Evolutionary conservation across 371 early-diverging fungal genomes (phyloP), one percentile per base, ranked within the genome.

Genomic region (Smittium mucronatum): DNA sequence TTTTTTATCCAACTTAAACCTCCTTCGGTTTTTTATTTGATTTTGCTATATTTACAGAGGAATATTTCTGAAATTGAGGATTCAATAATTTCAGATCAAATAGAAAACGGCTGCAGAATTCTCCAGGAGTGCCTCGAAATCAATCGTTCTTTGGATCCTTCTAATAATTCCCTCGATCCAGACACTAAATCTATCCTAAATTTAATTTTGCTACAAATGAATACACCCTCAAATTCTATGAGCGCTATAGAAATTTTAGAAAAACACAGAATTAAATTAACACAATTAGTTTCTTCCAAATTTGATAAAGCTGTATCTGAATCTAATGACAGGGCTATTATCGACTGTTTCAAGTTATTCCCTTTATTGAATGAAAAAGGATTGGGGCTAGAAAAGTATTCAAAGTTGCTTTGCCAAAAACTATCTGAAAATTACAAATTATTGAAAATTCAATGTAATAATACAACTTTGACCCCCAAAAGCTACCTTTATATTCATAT

Each of bases 321-420:
- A 34, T 78, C 81, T 63, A 84, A 92, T 61, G 88, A 91, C 68
- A 81, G 84, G 2, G 86, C 84, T 57, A 90, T 96, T 64, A 84
- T 91, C 25, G 82, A 90, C 15, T 93, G 86, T 72, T 92, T 95
- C 76, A 89, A 91, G 68, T 77, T 94, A 35, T 96, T 94, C 73
- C 94, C 97, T 17, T 75, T 89, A 30, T 83, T 95, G 16, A 88
- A 92, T 17, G 87, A 90, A 63, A 84, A 87, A 70, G 83, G 84
- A 11, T 85, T 89, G 57, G 97, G 97, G 1, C 75, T 96, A 69
- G 93, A 93, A 78, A 85, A 85, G 75, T 93, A 91, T 70, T 86
- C 93, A 2, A 81, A 85, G 58, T 93, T 93, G 76, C 84, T 94
- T 2, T 91, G 93, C 72, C 82, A 85, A 15, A 87, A 70, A 29